phyloP scores from a whole-genome alignment of 1,139 yeast species.

The Saccharomyces hybrid region DNA sequence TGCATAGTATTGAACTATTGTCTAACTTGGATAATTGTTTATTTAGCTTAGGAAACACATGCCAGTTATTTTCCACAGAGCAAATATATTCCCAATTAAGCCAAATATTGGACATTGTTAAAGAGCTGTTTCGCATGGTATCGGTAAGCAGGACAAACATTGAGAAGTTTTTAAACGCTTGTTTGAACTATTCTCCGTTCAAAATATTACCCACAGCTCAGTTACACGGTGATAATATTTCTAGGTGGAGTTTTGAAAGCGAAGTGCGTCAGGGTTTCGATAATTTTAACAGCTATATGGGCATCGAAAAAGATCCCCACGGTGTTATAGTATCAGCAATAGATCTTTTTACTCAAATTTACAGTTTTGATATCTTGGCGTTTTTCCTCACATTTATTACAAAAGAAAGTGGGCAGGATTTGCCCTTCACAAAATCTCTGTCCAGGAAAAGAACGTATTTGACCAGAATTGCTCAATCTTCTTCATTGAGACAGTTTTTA shows the following conservation, averaged over 20 bases:
- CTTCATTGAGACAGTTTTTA: background rate
- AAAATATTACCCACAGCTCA: slow-evolving; percentile 10
- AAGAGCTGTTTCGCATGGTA: slow-evolving; percentile 10
- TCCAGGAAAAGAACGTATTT: background rate
- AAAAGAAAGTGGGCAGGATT: background rate
- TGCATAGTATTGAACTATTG: slow-evolving; percentile 12
- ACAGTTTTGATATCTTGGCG: background rate
- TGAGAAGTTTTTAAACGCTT: slow-evolving; percentile 18
- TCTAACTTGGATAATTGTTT: slow-evolving; percentile 3
- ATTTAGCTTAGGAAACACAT: slow-evolving; percentile 1
- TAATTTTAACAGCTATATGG: background rate
- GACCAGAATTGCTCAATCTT: background rate
- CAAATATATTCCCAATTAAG: slow-evolving; percentile 6
- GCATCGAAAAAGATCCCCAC: background rate
- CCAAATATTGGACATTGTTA: slow-evolving; percentile 7
- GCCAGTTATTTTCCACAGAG: slow-evolving; percentile 2
- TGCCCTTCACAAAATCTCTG: background rate
- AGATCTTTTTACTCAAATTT: slow-evolving; percentile 3
- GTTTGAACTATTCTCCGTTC: slow-evolving; percentile 19
- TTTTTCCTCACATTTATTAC: background rate
- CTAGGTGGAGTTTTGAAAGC: slow-evolving; percentile 2
- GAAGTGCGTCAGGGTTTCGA: background rate
- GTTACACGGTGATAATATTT: slow-evolving; percentile 8
- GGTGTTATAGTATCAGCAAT: background rate
- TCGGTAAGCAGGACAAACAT: slow-evolving; percentile 11